Evolutionary conservation across 2,329 filamentous ascomycete species (phyloP), one percentile per base, ranked within the genome.

Genomic region (Pseudopyricularia cyperi): DNA sequence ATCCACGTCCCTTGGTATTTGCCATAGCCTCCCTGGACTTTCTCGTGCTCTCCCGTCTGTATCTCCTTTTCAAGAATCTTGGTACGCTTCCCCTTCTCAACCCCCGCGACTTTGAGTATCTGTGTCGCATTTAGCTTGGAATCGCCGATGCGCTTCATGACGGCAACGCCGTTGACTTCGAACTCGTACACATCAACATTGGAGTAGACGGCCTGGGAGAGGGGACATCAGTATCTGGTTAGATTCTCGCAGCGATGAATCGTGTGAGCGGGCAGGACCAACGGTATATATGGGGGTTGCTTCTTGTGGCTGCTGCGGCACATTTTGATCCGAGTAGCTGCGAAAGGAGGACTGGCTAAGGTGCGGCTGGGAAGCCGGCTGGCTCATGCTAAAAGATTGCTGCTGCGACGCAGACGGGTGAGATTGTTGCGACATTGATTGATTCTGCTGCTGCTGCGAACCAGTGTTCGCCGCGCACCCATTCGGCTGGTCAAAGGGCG

Each of bases 1-100:
- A 98, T 95, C 93, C 93, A 98, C 2, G 93, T 98, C 52, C 93
- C 93, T 71, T 98, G 93, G 63, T 98, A 98, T 72, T 97, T 97
- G 57, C 93, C 93, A 63, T 98, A 98, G 5, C 93, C 93, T 33
- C 93, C 93, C 66, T 98, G 93, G 3, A 98, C 91, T 68, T 98
- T 98, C 67, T 98, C 93, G 67, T 98, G 91, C 63, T 95, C 88
- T 62, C 93, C 93, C 0, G 87, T 93, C 57, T 95, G 81, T 54
- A 98, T 95, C 68, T 98, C 93, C 69, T 97, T 97, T 66, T 98
- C 93, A 50, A 98, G 76, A 7, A 97, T 94, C 68, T 97, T 97
- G 54, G 93, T 97, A 59, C 93, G 85, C 70, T 95, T 94, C 55
- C 91, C 93, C 71, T 98, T 98, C 64, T 96, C 91, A 55, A 98